Conservation (phyloP, 768 basidiomycete genomes). For the Suillus spraguei region DNA sequence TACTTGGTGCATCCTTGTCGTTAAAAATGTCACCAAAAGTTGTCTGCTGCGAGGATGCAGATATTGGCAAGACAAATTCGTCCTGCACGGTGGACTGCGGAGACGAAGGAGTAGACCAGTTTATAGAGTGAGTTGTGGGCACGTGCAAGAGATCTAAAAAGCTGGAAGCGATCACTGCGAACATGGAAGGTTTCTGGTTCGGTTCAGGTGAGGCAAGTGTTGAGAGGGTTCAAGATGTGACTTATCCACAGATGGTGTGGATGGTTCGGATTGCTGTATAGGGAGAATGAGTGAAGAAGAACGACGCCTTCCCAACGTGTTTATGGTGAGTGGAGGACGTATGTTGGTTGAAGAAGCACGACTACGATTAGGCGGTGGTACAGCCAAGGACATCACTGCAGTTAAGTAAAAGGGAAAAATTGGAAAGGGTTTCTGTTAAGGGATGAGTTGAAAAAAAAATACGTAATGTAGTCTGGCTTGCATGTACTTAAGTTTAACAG, state of each 20-base stretch:
- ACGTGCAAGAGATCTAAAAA: conserved; percentile 56
- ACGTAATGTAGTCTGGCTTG: background rate
- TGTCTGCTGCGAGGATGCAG: conserved; percentile 49
- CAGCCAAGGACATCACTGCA: conserved; percentile 33
- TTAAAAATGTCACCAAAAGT: conserved; percentile 47
- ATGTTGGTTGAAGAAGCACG: conserved; percentile 65
- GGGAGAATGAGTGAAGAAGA: conserved; percentile 50
- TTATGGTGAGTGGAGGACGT: conserved; percentile 51
- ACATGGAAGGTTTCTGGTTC: conserved; percentile 44
- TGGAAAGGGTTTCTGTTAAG: background rate
- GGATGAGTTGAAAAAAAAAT: too few relatives aligned
- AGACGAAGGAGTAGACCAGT: conserved; percentile 50
- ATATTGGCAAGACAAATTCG: conserved; percentile 56
- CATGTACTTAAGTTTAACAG: too few relatives aligned
- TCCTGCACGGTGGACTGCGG: conserved; percentile 41
- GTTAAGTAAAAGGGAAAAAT: conserved; percentile 15
- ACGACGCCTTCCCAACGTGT: conserved; percentile 56
- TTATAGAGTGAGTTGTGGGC: conserved; percentile 39
- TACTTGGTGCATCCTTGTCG: conserved; percentile 37
- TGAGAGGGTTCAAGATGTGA: conserved; percentile 4
- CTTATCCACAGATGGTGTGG: conserved; percentile 9
- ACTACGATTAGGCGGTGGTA: conserved; percentile 48
- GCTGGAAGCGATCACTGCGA: conserved; percentile 50
- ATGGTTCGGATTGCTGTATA: conserved; percentile 22
- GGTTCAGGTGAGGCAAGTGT: conserved; percentile 17